A percentile compares a stretch with the other conserved stretches of the same genome.
Evolutionary conservation across 2,329 filamentous ascomycete genomes (phyloP).

Genomic region (Aspergillus sergii): DNA sequence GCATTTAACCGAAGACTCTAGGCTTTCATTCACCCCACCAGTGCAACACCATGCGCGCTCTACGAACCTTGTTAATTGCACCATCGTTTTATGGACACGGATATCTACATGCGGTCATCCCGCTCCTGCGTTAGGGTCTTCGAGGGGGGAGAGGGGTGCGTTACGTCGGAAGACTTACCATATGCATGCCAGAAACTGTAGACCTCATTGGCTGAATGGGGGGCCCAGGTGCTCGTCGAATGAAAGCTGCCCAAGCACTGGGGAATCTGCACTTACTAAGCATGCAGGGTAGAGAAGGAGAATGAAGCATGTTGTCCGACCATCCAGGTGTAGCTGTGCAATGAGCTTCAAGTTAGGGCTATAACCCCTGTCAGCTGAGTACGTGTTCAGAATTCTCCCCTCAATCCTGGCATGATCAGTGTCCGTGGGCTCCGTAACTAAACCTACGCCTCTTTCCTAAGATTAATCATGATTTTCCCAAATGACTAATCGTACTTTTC

Average conservation of each 20-base stretch:
- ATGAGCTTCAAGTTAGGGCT: background rate
- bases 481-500: accelerated
- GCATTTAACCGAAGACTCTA: background rate
- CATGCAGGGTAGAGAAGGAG: background rate
- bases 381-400: background rate
- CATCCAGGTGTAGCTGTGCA: background rate
- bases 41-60: background rate
- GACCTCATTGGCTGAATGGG: background rate
- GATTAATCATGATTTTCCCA: background rate
- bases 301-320: background rate
- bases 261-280: background rate
- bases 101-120: background rate
- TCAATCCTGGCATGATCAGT: background rate
- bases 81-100: background rate
- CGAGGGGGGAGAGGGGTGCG: background rate
- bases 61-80: background rate
- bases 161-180: background rate
- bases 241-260: background rate
- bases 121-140: background rate
- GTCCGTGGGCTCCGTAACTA: background rate
- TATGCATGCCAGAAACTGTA: background rate
- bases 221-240: background rate
- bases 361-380: background rate
- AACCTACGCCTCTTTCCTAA: background rate
- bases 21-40: background rate